These are phyloP conservation scores for Trametes meyenii DNA, from an alignment of 768 basidiomycete genomes.

Conservation along the genomic window DNA sequence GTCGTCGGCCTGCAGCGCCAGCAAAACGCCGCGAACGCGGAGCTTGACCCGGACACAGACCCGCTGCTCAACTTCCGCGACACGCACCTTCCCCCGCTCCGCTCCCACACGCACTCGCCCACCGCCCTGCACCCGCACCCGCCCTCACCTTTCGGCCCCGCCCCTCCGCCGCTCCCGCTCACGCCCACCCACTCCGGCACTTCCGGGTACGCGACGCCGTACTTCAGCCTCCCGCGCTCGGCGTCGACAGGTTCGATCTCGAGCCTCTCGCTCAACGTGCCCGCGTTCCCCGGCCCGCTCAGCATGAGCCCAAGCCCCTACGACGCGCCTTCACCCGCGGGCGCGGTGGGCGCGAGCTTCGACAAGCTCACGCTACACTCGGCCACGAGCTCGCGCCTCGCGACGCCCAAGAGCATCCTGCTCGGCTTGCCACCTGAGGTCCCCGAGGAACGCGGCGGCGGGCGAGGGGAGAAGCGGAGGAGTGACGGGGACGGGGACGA, in stretches of 20 bases:
- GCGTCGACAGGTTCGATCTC: slow-evolving; percentile 15
- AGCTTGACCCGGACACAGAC: slow-evolving; percentile 14
- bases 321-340: slow-evolving; percentile 20
- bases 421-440: slow-evolving; percentile 28
- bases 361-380: slow-evolving; percentile 30
- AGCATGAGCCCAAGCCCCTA: slow-evolving; percentile 11
- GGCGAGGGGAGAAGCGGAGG: slow-evolving; percentile 13
- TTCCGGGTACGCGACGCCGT: slow-evolving; percentile 25
- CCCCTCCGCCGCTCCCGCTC: slow-evolving; percentile 9
- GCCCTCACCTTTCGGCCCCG: slow-evolving; percentile 16
- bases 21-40: slow-evolving; percentile 20
- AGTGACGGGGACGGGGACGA: slow-evolving; percentile 16
- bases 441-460: slow-evolving; percentile 15
- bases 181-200: slow-evolving; percentile 3
- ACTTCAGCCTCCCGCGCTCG: slow-evolving; percentile 18
- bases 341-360: slow-evolving; percentile 22
- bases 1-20: slow-evolving; percentile 75
- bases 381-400: slow-evolving; percentile 25
- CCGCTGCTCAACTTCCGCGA: slow-evolving; percentile 24
- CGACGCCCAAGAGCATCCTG: slow-evolving; percentile 28
- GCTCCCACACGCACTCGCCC: slow-evolving; percentile 13
- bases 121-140: slow-evolving; percentile 3
- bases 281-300: slow-evolving; percentile 21
- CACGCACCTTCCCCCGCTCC: slow-evolving; percentile 15
- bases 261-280: slow-evolving; percentile 11